phyloP scores from a whole-genome alignment of 257 asterid species.

The Forsythia suspensa region DNA sequence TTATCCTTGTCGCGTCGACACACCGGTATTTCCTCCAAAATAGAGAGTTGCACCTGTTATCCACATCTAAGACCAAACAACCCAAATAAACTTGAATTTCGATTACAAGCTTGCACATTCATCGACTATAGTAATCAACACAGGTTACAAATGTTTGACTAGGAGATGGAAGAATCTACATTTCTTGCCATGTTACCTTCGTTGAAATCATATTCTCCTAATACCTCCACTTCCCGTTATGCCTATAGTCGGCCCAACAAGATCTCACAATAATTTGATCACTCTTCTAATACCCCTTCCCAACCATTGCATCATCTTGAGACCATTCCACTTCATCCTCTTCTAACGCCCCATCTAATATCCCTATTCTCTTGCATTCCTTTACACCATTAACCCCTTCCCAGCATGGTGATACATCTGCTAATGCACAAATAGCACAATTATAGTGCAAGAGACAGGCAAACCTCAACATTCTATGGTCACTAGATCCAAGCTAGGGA shows the following conservation, averaged over 20 bases:
- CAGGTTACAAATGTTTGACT: background rate
- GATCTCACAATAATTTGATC: background rate
- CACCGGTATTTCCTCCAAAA: background rate
- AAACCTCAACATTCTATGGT: background rate
- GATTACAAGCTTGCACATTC: background rate
- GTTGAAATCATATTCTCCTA: background rate
- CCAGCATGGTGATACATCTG: background rate
- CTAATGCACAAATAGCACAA: background rate
- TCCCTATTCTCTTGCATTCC: background rate
- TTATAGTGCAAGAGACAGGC: background rate
- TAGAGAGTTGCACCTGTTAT: background rate
- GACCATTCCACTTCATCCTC: background rate
- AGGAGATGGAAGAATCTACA: background rate
- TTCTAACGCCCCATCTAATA: background rate
- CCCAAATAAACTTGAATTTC: background rate
- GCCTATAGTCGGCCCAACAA: background rate
- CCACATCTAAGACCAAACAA: background rate
- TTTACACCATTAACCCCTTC: background rate
- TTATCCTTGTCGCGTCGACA: background rate
- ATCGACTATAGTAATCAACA: background rate
- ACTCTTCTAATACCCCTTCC: background rate
- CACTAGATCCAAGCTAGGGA: background rate
- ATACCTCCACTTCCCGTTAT: background rate
- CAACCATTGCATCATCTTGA: background rate
- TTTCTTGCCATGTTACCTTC: background rate